A percentile compares a stretch with the other conserved stretches of the same genome.
These are phyloP conservation scores for Colletotrichum echinochloae DNA, from an alignment of 2,329 filamentous ascomycete species.

Conservation along the genomic window DNA sequence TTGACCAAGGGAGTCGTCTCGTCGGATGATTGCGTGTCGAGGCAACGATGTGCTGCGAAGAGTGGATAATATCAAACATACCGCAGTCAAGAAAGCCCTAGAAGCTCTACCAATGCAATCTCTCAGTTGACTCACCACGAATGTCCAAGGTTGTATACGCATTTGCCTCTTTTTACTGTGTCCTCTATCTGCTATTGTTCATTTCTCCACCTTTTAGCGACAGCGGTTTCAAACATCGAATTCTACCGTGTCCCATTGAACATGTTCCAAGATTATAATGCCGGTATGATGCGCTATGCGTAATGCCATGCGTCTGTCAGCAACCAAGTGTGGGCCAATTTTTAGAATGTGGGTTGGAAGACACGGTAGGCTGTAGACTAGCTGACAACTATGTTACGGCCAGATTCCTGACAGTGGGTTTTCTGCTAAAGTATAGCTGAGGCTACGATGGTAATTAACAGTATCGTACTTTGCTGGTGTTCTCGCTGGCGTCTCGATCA, in stretches of 20 bases:
- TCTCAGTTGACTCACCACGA: neutral
- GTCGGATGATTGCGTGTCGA: neutral
- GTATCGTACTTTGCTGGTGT: no score
- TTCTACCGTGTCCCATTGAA: neutral
- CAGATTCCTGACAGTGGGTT: no score
- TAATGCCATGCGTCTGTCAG: neutral
- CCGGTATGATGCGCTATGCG: neutral
- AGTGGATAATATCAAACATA: neutral
- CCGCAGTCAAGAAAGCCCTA: neutral
- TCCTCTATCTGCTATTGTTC: neutral
- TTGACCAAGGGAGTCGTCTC: neutral
- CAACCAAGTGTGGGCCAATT: no score
- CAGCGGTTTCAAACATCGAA: neutral
- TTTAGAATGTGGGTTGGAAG: neutral
- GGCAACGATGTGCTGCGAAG: neutral
- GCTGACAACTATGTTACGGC: no score
- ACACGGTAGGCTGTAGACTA: neutral
- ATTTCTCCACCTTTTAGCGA: neutral
- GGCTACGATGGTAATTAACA: no score
- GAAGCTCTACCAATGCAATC: neutral
- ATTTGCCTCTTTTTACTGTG: neutral
- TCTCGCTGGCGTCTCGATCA: no score
- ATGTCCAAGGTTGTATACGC: no score
- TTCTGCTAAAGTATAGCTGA: no score
- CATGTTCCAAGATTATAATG: neutral